Evolutionary conservation across 2,329 filamentous ascomycete genomes (phyloP), one percentile per base, ranked within the genome.

Genomic region (Microdochium paspali): DNA sequence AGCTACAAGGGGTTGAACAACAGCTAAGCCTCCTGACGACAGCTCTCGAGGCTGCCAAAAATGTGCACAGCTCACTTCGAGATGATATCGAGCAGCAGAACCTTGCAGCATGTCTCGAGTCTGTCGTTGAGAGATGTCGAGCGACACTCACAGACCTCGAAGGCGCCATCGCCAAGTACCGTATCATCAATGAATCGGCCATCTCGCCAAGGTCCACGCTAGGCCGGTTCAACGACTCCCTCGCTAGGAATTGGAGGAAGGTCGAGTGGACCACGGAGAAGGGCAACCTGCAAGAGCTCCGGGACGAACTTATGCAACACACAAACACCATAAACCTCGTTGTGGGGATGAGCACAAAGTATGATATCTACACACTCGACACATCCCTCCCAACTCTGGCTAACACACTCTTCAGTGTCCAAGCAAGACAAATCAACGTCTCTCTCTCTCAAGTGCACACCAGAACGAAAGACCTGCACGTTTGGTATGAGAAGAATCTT

Each of bases 1-100:
- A 61, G 44, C 61, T 63, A 42, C 50, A 52, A 24, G 59, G 61
- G 44, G 52, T 63, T 21, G 59, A 62, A 39, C 59, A 57, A 48
- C 58, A 63, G 43, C 48, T 63, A 2, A 59, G 58, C 44, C 56
- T 57, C 2, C 53, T 63, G 31, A 61, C 54, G 23, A 49, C 57
- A 3, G 57, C 57, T 12, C 51, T 63, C n/a, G 49, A 54, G 2
- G 51, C 55, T 3, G 49, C 58, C 24, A 46, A 49, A 35, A 46
- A 28, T 20, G 10, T 35, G 6, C 18, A 13, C 10, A 9, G 7
- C 6, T 35, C 31, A 35, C 10, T 35, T n/a, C 6, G 18, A 13
- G n/a, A 35, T 6, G 49, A 49, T 9, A 32, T 44, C 30, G 49
- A 35, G 20, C 45, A 51, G 24, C 48, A 51, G 23, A 47, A 47